Percentiles rank a stretch among this genome's conserved stretches.
phyloP scores from a whole-genome alignment of 148 eudicot genomes.

The Rhododendron ferrugineum region DNA sequence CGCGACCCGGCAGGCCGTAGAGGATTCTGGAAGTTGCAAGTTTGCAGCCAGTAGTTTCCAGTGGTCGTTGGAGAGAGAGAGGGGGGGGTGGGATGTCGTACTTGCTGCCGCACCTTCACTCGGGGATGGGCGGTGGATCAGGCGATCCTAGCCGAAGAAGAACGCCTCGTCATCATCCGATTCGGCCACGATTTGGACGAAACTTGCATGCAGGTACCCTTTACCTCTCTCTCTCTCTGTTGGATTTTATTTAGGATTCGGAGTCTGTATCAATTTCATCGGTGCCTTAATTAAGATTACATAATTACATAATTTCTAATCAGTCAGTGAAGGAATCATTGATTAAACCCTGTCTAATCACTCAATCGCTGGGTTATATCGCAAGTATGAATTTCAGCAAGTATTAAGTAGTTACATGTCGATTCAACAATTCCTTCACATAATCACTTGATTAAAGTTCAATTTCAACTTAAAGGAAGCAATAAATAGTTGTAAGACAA shows the following conservation, averaged over 20 bases:
- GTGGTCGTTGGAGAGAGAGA: background rate
- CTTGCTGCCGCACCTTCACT: slow-evolving; percentile 77
- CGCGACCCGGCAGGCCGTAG: background rate
- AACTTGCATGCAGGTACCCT: slow-evolving; percentile 77
- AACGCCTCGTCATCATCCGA: slow-evolving; percentile 85
- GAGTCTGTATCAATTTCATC: background rate
- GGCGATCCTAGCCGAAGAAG: slow-evolving; percentile 83
- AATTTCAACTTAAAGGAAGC: no score
- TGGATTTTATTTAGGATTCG: background rate
- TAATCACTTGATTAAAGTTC: background rate
- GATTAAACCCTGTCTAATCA: background rate
- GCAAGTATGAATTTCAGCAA: background rate
- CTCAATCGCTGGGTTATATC: background rate
- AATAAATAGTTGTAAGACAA: no score
- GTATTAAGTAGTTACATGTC: background rate
- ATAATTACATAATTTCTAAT: background rate
- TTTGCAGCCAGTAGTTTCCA: background rate
- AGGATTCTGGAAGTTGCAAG: background rate
- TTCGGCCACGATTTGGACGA: slow-evolving; percentile 93
- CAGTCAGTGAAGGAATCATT: background rate
- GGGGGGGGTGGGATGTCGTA: slow-evolving; percentile 68
- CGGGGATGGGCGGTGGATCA: slow-evolving; percentile 96
- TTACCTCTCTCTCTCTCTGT: background rate
- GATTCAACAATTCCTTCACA: background rate
- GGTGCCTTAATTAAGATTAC: background rate